phyloP scores from a whole-genome alignment of 148 eudicot genomes.

The Vaccinium darrowii region DNA sequence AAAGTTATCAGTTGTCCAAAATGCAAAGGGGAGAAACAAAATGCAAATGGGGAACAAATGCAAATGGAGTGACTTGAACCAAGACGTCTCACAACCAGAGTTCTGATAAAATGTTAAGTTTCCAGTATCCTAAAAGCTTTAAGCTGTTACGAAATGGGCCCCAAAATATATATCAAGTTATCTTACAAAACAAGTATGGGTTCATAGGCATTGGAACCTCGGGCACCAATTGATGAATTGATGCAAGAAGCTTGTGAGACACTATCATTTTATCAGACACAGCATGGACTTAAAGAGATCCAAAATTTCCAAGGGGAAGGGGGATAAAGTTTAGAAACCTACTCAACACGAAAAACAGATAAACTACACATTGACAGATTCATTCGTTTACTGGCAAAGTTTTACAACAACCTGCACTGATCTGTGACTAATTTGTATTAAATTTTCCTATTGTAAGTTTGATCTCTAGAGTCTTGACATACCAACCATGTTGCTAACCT shows the following conservation, averaged over 20 bases:
- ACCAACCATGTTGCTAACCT: conserved; percentile 37
- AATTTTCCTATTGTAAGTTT: not conserved
- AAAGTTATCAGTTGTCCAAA: no score
- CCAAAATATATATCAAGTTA: no score
- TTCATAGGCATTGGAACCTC: not conserved
- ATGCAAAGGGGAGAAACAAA: no score
- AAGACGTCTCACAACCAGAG: no score
- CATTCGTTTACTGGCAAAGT: not conserved
- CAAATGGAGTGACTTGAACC: no score
- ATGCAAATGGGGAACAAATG: no score
- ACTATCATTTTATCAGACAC: not conserved
- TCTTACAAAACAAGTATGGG: no score
- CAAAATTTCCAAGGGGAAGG: not conserved
- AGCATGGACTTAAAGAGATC: not conserved
- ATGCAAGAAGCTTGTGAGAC: not conserved
- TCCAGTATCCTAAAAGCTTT: no score
- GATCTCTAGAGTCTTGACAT: not conserved
- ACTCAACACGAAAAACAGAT: not conserved
- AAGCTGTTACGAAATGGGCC: no score
- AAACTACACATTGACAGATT: not conserved
- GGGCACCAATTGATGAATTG: not conserved
- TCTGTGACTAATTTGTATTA: not conserved
- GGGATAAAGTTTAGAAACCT: not conserved
- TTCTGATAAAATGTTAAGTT: no score
- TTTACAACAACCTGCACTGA: not conserved